Evolutionary conservation across 2,329 filamentous ascomycete genomes (phyloP).

Genomic region (Aspergillus uvarum): DNA sequence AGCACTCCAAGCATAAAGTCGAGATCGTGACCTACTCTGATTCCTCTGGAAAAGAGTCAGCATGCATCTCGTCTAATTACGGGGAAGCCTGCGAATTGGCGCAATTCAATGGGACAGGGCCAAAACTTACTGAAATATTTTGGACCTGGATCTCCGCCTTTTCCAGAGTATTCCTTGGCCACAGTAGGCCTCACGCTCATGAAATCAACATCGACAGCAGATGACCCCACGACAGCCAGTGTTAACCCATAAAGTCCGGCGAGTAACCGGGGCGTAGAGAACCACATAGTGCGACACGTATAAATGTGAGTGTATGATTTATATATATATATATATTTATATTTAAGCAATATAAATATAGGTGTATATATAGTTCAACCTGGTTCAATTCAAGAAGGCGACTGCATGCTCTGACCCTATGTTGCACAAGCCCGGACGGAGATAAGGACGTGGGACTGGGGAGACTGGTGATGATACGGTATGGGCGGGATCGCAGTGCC

Average conservation of each 20-base stretch:
- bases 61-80: neutral
- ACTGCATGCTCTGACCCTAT: constrained; percentile 8
- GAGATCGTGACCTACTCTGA: constrained; percentile 36
- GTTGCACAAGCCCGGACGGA: constrained; percentile 7
- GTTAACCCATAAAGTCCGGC: constrained; percentile 23
- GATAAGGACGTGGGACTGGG: constrained; percentile 1
- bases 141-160: constrained; percentile 38
- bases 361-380: neutral
- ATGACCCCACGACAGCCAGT: constrained; percentile 14
- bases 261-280: constrained; percentile 12
- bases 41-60: constrained; percentile 39
- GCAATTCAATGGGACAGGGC: constrained; percentile 9
- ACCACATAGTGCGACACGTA: constrained; percentile 23
- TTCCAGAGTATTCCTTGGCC: constrained; percentile 41
- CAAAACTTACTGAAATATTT: constrained; percentile 53
- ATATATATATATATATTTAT: neutral
- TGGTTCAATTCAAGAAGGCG: neutral
- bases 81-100: constrained; percentile 14
- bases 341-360: neutral
- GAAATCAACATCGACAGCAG: constrained; percentile 42
- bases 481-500: constrained; percentile 1
- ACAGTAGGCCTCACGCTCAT: constrained; percentile 44
- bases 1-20: neutral
- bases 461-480: neutral
- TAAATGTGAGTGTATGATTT: neutral